phyloP scores from a whole-genome alignment of 768 basidiomycete species.

The Dacryopinax primogenitus region DNA sequence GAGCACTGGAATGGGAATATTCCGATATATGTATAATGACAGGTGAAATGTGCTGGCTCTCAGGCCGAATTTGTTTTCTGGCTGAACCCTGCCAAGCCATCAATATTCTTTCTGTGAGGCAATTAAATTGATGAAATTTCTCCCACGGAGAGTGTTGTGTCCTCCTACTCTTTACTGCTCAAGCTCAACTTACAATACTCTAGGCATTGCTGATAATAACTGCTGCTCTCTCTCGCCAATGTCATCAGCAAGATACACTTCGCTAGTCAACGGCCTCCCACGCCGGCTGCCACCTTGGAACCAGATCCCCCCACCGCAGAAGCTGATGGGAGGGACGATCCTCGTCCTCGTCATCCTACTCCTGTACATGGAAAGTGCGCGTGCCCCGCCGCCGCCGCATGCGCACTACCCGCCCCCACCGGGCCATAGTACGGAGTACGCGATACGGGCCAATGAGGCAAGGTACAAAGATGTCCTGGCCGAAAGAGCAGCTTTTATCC shows the following conservation, averaged over 20 bases:
- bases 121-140: no score
- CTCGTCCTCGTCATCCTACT: background rate
- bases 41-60: background rate
- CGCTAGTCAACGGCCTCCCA: background rate
- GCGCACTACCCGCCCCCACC: background rate
- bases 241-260: background rate
- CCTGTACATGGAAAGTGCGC: background rate
- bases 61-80: background rate
- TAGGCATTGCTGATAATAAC: no score
- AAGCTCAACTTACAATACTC: no score
- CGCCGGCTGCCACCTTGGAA: background rate
- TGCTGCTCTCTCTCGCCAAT: no score
- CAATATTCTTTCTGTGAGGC: no score
- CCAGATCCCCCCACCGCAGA: conserved; percentile 1
- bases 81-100: conserved; percentile 8
- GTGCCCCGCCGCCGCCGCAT: background rate
- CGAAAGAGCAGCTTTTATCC: background rate
- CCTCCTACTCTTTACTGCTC: no score
- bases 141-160: no score
- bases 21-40: background rate
- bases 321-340: background rate
- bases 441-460: background rate
- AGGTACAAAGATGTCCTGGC: background rate
- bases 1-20: background rate
- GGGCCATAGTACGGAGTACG: background rate